Base-by-base conservation (phyloP, 2,329 filamentous ascomycete species). In the Aureobasidium sp. region DNA sequence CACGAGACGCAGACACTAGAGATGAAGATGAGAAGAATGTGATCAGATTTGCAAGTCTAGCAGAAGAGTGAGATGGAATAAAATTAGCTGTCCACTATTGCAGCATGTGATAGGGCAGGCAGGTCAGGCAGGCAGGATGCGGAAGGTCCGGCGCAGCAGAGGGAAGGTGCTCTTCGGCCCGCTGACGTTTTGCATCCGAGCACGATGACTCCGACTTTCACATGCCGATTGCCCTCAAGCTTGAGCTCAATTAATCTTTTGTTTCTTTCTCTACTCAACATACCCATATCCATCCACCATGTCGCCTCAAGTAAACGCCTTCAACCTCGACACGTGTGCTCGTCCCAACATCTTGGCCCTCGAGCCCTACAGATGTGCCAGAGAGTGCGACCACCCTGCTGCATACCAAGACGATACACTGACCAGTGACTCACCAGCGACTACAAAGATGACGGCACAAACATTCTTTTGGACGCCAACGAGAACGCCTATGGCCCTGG, bases 401-500 rank as follows among this genome's bases (percentile, higher is more conserved):
- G 3, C 34, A 6, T 4, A n/a, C 9, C 29, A n/a, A 34, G 47
- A 20, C 29, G 17, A 34, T 48, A 29, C 34, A 36, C 34, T 48
- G 51, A 47, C 51, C 9, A 12, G 36, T 59, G 20, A 64, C 55
- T 78, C 67, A 72, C 68, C 41, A 72, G 71, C 79, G 94, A 99
- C 83, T 97, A 99, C 84, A 97, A 99, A 79, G 93, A 99, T 74
- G 89, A 99, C 73, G 94, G 94, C 68, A 93, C 87, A 63, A 97
- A 97, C 72, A 86, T 97, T 70, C 87, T 99, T 58, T 88, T 99
- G 67, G 94, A 99, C 74, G 94, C 94, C 69, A 99, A 99, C 71
- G 94, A 99, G 78, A 99, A 99, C 72, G 91, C 94, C 64, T 97
- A 88, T 70, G 94, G 94, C 0, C 93, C 94, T 0, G 88, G 90